phyloP scores from a whole-genome alignment of 352 stramenopile genomes.

The Phytophthora agathidicida region DNA sequence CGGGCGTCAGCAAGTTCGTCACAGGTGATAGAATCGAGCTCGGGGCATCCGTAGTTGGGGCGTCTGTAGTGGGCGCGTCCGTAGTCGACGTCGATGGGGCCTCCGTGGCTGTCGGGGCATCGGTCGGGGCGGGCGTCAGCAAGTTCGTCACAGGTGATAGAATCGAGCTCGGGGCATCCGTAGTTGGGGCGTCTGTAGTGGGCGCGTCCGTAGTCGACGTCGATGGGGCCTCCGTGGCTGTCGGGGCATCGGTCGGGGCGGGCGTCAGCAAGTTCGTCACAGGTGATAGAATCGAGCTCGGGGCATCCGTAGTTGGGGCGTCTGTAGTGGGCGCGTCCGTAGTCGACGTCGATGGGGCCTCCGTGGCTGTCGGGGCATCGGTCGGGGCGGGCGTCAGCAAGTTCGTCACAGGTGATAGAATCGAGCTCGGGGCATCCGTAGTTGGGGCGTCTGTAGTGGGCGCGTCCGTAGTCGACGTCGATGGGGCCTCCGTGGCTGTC shows the following conservation, averaged over 20 bases:
- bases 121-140: slow-evolving; percentile 13
- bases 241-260: not conserved
- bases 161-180: slow-evolving; percentile 6
- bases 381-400: slow-evolving; percentile 18
- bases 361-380: too few species aligned
- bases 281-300: slow-evolving; percentile 14
- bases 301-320: not conserved
- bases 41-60: not conserved
- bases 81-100: not conserved
- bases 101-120: too few species aligned
- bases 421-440: too few species aligned
- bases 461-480: too few species aligned
- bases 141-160: slow-evolving; percentile 21
- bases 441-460: too few species aligned
- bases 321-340: too few species aligned
- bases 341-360: not conserved
- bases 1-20: slow-evolving; percentile 22
- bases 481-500: too few species aligned
- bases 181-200: not conserved
- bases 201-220: not conserved
- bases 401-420: slow-evolving; percentile 21
- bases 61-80: too few species aligned
- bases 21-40: slow-evolving; percentile 16
- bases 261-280: slow-evolving; percentile 25
- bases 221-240: too few species aligned